Evolutionary conservation across 1,284 basidiomycete genomes (phyloP).

Genomic region (Naganishia sp.): DNA sequence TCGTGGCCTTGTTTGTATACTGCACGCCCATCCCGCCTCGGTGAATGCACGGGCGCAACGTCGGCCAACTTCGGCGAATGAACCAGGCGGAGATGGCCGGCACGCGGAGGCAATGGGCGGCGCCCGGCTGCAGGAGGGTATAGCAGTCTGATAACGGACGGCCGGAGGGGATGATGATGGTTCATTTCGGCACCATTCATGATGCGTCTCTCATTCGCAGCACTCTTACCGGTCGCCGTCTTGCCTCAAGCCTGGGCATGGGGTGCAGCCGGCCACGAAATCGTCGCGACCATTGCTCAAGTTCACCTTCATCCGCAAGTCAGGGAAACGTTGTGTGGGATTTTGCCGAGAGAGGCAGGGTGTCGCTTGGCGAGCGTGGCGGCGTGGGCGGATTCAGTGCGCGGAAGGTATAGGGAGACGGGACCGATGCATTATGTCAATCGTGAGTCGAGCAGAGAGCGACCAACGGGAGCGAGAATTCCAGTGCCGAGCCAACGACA

Average conservation of each 20-base stretch:
- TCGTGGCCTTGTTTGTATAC: too few species aligned
- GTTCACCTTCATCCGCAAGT: slow-evolving; percentile 79
- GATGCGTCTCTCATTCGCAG: neutral
- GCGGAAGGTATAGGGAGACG: slow-evolving; percentile 54
- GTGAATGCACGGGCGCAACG: too few species aligned
- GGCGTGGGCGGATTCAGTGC: slow-evolving; percentile 79
- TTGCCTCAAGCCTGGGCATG: neutral
- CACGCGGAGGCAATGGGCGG: neutral
- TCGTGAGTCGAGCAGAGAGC: slow-evolving; percentile 42
- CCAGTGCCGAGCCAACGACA: neutral
- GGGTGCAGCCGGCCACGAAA: slow-evolving; percentile 69
- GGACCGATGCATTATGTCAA: slow-evolving; percentile 57
- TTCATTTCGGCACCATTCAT: neutral
- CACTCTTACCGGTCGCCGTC: neutral
- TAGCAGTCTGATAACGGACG: neutral
- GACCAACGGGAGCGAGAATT: neutral
- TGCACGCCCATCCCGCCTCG: too few species aligned
- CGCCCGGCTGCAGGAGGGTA: neutral
- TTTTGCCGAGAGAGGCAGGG: slow-evolving; percentile 62
- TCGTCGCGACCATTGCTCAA: slow-evolving; percentile 89
- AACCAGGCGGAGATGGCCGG: neutral
- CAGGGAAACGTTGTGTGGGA: slow-evolving; percentile 65
- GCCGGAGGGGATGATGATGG: too few species aligned
- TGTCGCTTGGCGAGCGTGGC: slow-evolving; percentile 80
- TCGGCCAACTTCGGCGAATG: neutral